Evolutionary conservation across 2,329 filamentous ascomycete genomes (phyloP).

Genomic region (Epichloe glyceriae): DNA sequence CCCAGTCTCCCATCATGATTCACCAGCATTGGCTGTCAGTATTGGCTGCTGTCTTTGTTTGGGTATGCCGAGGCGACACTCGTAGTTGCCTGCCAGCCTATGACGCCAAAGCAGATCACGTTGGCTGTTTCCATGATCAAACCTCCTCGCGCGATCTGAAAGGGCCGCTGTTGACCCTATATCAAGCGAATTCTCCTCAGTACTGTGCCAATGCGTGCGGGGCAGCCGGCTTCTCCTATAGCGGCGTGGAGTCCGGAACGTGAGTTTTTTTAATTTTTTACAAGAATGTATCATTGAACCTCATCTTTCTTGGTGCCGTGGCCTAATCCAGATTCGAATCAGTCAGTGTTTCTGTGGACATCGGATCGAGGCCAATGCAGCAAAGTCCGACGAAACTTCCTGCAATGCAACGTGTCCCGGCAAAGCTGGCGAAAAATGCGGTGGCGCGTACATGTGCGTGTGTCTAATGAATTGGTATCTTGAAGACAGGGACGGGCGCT

Average conservation of each 20-base stretch:
- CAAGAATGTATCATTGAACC: not conserved
- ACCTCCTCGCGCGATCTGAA: not conserved
- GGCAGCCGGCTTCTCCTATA: constrained; percentile 7
- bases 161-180: not conserved
- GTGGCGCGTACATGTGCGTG: not conserved
- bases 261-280: not conserved
- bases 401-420: not conserved
- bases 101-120: not conserved
- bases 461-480: not conserved
- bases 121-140: not conserved
- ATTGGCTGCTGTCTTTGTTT: not conserved
- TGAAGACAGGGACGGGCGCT: not conserved
- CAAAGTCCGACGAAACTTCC: not conserved
- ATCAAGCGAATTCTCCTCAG: not conserved
- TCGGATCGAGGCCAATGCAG: not conserved
- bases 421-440: not conserved
- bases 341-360: not conserved
- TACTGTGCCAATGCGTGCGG: constrained; percentile 10
- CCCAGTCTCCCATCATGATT: not conserved
- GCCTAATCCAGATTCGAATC: too few species aligned
- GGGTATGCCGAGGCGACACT: not conserved
- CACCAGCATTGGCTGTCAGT: not conserved
- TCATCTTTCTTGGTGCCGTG: not conserved
- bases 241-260: constrained; percentile 8
- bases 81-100: not conserved